Percentiles rank a stretch among this genome's conserved stretches.
Conservation (phyloP, 2,329 filamentous ascomycete genomes). For the Arachnopeziza araneosa region DNA sequence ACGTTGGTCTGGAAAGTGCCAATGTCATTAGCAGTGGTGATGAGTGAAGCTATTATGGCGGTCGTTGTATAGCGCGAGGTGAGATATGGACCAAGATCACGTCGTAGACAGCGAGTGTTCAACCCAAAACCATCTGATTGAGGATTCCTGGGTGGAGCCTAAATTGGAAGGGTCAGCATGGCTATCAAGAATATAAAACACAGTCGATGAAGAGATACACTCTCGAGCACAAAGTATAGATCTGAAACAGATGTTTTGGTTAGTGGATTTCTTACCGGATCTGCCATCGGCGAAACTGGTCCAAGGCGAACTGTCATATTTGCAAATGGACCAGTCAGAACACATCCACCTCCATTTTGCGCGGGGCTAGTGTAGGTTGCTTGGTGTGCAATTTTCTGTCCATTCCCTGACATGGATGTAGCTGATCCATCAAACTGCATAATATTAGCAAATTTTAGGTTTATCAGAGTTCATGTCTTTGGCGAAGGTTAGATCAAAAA, state of each 20-base stretch:
- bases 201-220: slow-evolving; percentile 32
- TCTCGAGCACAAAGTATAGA: slow-evolving; percentile 25
- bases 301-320: slow-evolving; percentile 22
- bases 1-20: slow-evolving; percentile 41
- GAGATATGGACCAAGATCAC: slow-evolving; percentile 25
- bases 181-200: slow-evolving; percentile 20
- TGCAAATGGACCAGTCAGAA: slow-evolving; percentile 41
- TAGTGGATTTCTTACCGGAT: slow-evolving; percentile 37
- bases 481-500: slow-evolving; percentile 31
- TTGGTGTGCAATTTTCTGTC: background rate
- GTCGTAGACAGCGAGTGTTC: slow-evolving; percentile 31
- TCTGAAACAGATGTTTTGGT: slow-evolving; percentile 31
- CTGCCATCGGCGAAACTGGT: slow-evolving; percentile 10
- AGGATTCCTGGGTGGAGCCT: background rate
- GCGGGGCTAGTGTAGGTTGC: background rate
- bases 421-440: slow-evolving; percentile 35
- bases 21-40: slow-evolving; percentile 16
- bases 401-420: slow-evolving; percentile 1
- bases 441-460: slow-evolving; percentile 31
- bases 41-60: background rate
- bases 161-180: slow-evolving; percentile 7
- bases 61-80: background rate
- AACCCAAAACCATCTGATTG: slow-evolving; percentile 30
- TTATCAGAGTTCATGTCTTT: slow-evolving; percentile 20
- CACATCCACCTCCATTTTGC: slow-evolving; percentile 42